A percentile compares a stretch with the other conserved stretches of the same genome.
phyloP scores from a whole-genome alignment of 2,329 filamentous ascomycete species.

The Talaromyces sp. region DNA sequence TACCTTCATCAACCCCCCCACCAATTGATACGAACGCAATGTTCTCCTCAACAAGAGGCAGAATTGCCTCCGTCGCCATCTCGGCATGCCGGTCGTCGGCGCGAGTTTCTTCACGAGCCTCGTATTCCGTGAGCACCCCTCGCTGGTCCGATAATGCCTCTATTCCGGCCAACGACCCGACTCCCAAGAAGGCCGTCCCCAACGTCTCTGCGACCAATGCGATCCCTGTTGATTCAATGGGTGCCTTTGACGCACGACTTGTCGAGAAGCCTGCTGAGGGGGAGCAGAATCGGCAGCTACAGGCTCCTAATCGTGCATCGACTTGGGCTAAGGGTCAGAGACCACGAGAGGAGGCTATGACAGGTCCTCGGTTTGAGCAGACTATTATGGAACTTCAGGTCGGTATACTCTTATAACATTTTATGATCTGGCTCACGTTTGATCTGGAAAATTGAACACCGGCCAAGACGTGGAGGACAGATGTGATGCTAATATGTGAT shows the following conservation, averaged over 20 bases:
- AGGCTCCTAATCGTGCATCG: slow-evolving; percentile 78
- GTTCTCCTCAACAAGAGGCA: slow-evolving; percentile 42
- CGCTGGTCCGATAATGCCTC: slow-evolving; percentile 35
- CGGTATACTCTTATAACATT: slow-evolving; percentile 33
- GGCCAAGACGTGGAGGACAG: not conserved
- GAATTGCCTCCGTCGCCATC: slow-evolving; percentile 40
- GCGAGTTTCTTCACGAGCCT: slow-evolving; percentile 23
- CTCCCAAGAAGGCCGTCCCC: slow-evolving; percentile 43
- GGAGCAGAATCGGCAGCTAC: slow-evolving; percentile 56
- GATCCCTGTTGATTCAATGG: slow-evolving; percentile 46
- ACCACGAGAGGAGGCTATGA: slow-evolving; percentile 77
- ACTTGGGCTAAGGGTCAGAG: slow-evolving; percentile 86
- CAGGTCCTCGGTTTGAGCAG: slow-evolving; percentile 93
- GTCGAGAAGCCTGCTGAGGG: slow-evolving; percentile 53
- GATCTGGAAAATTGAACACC: not conserved
- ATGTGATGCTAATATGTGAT: not conserved
- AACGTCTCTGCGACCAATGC: slow-evolving; percentile 61
- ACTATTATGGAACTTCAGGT: slow-evolving; percentile 92
- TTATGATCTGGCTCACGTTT: too few species aligned
- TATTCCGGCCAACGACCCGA: slow-evolving; percentile 55
- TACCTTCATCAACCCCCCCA: slow-evolving; percentile 5
- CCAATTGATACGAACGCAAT: slow-evolving; percentile 29
- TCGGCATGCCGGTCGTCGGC: slow-evolving; percentile 27
- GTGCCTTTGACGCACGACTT: slow-evolving; percentile 39
- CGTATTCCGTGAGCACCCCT: slow-evolving; percentile 42